These are phyloP conservation scores for Craspedostauros australis DNA, from an alignment of 108 stramenopile genomes.

Conservation along the genomic window DNA sequence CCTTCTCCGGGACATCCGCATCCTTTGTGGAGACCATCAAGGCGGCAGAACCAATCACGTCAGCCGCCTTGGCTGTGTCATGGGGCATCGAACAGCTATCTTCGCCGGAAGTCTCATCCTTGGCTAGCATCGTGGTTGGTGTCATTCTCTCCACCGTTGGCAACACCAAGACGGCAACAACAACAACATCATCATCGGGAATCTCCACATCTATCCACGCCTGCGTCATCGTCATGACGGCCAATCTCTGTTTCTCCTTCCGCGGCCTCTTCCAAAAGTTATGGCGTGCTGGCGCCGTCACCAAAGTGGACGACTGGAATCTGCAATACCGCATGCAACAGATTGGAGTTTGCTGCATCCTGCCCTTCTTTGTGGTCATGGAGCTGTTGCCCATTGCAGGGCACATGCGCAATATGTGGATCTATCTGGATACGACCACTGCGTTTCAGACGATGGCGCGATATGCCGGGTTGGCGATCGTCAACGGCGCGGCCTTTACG, in stretches of 20 bases:
- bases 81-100: conserved; percentile 65
- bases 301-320: conserved; percentile 54
- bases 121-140: conserved; percentile 55
- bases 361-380: conserved; percentile 25
- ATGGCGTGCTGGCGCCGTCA: conserved; percentile 49
- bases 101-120: conserved; percentile 32
- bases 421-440: not conserved
- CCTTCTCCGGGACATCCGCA: conserved; percentile 51
- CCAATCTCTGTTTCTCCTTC: conserved; percentile 81
- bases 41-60: conserved; percentile 79
- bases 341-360: conserved; percentile 41
- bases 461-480: conserved; percentile 31
- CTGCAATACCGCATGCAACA: conserved; percentile 83
- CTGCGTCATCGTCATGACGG: conserved; percentile 51
- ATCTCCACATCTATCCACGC: conserved; percentile 16
- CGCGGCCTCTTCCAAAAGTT: conserved; percentile 81
- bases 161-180: conserved; percentile 3
- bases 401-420: not conserved
- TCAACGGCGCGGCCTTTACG: conserved; percentile 73
- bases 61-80: conserved; percentile 50
- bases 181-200: not conserved
- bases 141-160: conserved; percentile 66
- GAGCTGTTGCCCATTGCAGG: conserved; percentile 5
- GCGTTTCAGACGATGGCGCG: not conserved
- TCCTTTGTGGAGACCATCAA: conserved; percentile 85